These are phyloP conservation scores for Dactylis glomerata DNA, from an alignment of 176 grass and related monocot species.

Conservation along the genomic window DNA sequence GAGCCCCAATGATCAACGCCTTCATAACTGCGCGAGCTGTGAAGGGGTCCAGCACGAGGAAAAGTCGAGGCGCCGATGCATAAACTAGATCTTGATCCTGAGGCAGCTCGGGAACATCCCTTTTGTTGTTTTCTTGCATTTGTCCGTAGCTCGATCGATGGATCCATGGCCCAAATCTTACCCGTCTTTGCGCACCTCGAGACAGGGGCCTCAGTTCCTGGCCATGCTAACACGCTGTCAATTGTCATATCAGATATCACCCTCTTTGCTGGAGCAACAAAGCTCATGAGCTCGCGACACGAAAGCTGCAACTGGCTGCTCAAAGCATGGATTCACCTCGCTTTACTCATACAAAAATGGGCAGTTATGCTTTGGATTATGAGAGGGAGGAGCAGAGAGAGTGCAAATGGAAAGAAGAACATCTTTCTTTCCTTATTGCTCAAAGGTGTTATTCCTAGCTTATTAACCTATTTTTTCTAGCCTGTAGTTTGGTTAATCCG, in stretches of 20 bases:
- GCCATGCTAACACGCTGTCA: not conserved
- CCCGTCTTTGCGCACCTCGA: slow-evolving; percentile 25
- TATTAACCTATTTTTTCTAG: not conserved
- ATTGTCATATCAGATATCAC: slow-evolving; percentile 4
- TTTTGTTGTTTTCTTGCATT: slow-evolving; percentile 36
- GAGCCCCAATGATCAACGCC: slow-evolving; percentile 29
- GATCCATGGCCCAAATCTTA: slow-evolving; percentile 45
- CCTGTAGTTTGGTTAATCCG: not conserved
- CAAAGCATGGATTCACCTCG: slow-evolving; percentile 19
- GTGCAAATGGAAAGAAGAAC: slow-evolving; percentile 24
- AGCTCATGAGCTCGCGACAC: slow-evolving; percentile 10
- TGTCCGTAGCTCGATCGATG: slow-evolving; percentile 47
- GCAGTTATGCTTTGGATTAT: slow-evolving; percentile 24
- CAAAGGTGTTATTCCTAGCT: not conserved
- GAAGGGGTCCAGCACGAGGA: not conserved
- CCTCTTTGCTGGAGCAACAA: not conserved
- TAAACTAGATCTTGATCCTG: slow-evolving; percentile 38
- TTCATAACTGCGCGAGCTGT: slow-evolving; percentile 35
- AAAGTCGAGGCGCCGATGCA: slow-evolving; percentile 32
- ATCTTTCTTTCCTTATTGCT: not conserved
- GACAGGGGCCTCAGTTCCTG: slow-evolving; percentile 48
- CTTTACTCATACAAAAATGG: slow-evolving; percentile 27
- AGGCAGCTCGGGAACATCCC: slow-evolving; percentile 32
- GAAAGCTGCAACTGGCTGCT: slow-evolving; percentile 29
- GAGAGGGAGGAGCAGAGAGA: not conserved